Percentiles rank a stretch among this genome's conserved stretches.
Evolutionary conservation across 2,329 filamentous ascomycete species (phyloP).

Genomic region (Ophiosphaerella narmari): DNA sequence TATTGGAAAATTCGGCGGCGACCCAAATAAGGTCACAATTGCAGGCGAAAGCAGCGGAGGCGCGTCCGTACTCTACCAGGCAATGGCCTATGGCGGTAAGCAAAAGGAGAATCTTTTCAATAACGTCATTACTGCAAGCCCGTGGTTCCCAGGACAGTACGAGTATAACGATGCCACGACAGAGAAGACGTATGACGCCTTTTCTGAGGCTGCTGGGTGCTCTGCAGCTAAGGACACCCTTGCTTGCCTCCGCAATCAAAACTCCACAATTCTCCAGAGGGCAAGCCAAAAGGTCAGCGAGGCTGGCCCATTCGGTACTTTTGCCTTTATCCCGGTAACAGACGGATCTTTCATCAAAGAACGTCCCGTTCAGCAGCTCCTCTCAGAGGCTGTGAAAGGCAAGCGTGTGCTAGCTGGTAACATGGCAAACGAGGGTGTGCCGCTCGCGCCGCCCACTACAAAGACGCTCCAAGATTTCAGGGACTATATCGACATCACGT

Average conservation of each 20-base stretch:
- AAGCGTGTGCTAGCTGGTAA: conserved; percentile 37
- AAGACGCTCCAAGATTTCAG: conserved; percentile 36
- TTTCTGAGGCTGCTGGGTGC: conserved; percentile 36
- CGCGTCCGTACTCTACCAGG: conserved; percentile 56
- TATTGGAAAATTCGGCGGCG: conserved; percentile 58
- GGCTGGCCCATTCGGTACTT: conserved; percentile 46
- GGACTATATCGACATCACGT: conserved; percentile 33
- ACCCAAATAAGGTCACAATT: conserved; percentile 63
- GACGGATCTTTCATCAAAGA: conserved; percentile 48
- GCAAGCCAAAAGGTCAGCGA: conserved; percentile 38
- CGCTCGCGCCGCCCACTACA: conserved; percentile 38
- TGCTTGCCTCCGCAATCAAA: conserved; percentile 33
- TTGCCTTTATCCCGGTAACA: conserved; percentile 49
- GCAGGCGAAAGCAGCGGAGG: conserved; percentile 66
- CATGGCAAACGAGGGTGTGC: conserved; percentile 49
- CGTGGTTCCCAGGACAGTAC: conserved; percentile 40
- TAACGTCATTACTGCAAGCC: conserved; percentile 40
- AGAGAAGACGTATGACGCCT: conserved; percentile 32
- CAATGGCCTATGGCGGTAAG: conserved; percentile 49
- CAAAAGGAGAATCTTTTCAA: conserved; percentile 36
- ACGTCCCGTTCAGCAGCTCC: conserved; percentile 36
- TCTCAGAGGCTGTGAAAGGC: conserved; percentile 29
- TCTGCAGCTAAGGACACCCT: conserved; percentile 26
- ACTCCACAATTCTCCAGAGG: conserved; percentile 32
- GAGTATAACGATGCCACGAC: conserved; percentile 40